phyloP scores from a whole-genome alignment of 371 early-diverging fungal species.

The Mortierella sp. region DNA sequence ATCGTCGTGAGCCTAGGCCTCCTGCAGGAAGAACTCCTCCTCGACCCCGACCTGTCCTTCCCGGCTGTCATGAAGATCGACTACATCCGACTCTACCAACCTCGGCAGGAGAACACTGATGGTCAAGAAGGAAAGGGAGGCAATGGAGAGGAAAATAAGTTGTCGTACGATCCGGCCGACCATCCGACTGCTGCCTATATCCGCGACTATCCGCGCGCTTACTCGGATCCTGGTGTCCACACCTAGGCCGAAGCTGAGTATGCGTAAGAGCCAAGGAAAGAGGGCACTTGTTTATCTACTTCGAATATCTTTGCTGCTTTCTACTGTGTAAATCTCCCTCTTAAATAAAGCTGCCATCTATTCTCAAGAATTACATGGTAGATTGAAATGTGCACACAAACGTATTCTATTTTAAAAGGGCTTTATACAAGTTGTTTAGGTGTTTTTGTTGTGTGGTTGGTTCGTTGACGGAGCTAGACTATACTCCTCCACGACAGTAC shows the following conservation, averaged over 20 bases:
- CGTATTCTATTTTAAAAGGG: neutral
- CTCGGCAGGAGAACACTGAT: constrained; percentile 11
- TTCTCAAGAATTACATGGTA: neutral
- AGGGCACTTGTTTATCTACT: neutral
- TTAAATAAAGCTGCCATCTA: neutral
- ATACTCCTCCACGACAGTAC: too few species aligned
- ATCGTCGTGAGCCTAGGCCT: constrained; percentile 46
- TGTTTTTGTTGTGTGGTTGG: neutral
- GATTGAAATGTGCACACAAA: neutral
- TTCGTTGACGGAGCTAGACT: neutral
- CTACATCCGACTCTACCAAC: constrained; percentile 68
- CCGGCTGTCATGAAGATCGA: constrained; percentile 65
- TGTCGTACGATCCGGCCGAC: neutral
- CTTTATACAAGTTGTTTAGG: neutral
- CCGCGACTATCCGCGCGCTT: neutral
- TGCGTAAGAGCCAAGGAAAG: neutral
- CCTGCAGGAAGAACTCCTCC: constrained; percentile 30
- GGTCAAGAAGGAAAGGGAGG: neutral
- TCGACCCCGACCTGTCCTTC: constrained; percentile 34
- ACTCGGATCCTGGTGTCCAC: neutral
- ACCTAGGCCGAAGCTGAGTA: neutral
- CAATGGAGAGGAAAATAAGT: neutral
- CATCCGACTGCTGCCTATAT: neutral
- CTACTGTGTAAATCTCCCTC: too few species aligned
- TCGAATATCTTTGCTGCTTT: too few species aligned